Evolutionary conservation across 768 basidiomycete genomes (phyloP), one percentile per base, ranked within the genome.

Genomic region (Tricholoma terreum): DNA sequence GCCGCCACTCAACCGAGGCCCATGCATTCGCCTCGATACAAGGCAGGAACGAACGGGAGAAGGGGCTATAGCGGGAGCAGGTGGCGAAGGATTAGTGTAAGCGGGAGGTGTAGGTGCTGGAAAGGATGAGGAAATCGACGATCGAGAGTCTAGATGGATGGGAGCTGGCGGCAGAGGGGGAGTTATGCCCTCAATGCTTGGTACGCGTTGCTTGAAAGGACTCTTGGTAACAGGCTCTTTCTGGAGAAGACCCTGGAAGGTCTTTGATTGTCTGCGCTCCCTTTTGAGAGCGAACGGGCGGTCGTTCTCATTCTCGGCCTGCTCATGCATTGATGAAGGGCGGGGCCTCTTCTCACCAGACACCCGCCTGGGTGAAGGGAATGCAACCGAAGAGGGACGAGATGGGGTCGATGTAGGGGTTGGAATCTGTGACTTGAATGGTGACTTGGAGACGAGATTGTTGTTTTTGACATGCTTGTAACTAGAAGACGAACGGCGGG

Each of bases 361-460:
- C 27, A 87, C 85, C 4, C 81, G 80, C 36, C 80, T 71, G 24
- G 73, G 77, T 50, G 58, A 61, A 27, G 73, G 78, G 62, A 74
- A 73, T 1, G 68, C 55, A 33, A 76, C 63, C 11, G 73, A 62
- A 22, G 64, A 61, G 11, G 70, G 65, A 36, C 73, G 63, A 30
- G 73, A 61, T 17, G 67, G 61, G 17, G 77, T 70, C n/a, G 79
- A 72, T 3, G 80, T 70, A 31, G 82, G 76, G n/a, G 78, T 76
- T 49, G 83, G 78, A 22, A 83, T 76, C 58, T 84, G 83, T 2
- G 82, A 83, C 64, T 88, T 89, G 76, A 94, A 94, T 9, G 91
- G 91, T 10, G 92, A 94, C 63, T 92, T 92, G 27, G 87, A 85
- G 15, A 94, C 92, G 55, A 92, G 85, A 67, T 87, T 85, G 68